Evolutionary conservation across 441 rosid genomes (phyloP).

Genomic region (Adansonia rubrostipa): DNA sequence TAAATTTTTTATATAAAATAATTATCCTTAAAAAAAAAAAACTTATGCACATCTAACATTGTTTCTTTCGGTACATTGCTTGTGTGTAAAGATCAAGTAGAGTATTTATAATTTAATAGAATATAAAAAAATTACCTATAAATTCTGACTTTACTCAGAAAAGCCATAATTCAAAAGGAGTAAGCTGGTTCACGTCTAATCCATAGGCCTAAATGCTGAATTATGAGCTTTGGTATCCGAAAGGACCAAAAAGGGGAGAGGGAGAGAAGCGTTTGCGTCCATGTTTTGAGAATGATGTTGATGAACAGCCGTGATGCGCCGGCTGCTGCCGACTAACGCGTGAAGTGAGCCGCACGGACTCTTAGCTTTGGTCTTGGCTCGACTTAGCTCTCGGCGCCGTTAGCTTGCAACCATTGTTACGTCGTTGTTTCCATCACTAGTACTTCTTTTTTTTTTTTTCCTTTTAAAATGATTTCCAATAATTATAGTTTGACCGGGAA

Average conservation of each 20-base stretch:
- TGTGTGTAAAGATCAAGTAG: too few species aligned
- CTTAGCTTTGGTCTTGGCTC: slow-evolving; percentile 15
- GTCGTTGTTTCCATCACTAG: slow-evolving; percentile 23
- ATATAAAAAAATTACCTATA: background rate
- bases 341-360: slow-evolving; percentile 24
- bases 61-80: too few species aligned
- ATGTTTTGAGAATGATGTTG: slow-evolving; percentile 27
- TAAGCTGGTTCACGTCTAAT: too few species aligned
- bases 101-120: too few species aligned
- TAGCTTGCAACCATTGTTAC: slow-evolving; percentile 11
- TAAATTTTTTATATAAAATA: too few species aligned
- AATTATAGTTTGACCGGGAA: slow-evolving; percentile 26
- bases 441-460: background rate
- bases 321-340: slow-evolving; percentile 31
- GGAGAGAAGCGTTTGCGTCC: slow-evolving; percentile 26
- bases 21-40: too few species aligned
- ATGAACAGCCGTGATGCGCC: slow-evolving; percentile 36
- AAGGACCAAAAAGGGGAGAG: slow-evolving; percentile 23
- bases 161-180: too few species aligned
- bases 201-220: background rate
- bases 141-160: background rate
- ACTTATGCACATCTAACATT: too few species aligned
- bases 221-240: too few species aligned
- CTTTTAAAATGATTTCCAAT: background rate
- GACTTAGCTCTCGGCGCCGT: slow-evolving; percentile 21